Evolutionary conservation across 2,329 filamentous ascomycete genomes (phyloP).

Genomic region (Penicillium sclerotigenum): DNA sequence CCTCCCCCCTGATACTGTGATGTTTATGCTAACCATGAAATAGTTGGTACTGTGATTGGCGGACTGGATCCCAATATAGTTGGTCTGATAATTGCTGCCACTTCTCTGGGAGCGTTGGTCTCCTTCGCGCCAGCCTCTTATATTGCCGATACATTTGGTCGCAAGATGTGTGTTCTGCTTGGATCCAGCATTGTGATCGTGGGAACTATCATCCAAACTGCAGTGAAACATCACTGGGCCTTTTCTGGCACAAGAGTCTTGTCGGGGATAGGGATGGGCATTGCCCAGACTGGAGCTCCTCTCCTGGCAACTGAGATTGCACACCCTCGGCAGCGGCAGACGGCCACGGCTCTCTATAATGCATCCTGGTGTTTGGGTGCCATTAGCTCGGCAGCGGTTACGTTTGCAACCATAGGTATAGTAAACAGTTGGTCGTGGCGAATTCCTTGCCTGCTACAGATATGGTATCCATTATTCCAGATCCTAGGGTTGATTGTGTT

Average conservation of each 20-base stretch:
- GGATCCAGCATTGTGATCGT: slow-evolving; percentile 31
- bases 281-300: slow-evolving; percentile 27
- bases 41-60: slow-evolving; percentile 12
- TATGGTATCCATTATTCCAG: slow-evolving; percentile 47
- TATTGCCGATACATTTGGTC: slow-evolving; percentile 44
- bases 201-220: slow-evolving; percentile 20
- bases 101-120: slow-evolving; percentile 16
- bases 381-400: slow-evolving; percentile 11
- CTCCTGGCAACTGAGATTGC: slow-evolving; percentile 30
- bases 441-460: slow-evolving; percentile 55
- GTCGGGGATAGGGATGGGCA: slow-evolving; percentile 39
- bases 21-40: not conserved
- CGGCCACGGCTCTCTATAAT: slow-evolving; percentile 28
- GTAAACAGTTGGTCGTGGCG: slow-evolving; percentile 49
- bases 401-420: slow-evolving; percentile 14
- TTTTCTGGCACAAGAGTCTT: slow-evolving; percentile 30
- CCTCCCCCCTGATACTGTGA: not conserved
- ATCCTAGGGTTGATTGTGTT: slow-evolving; percentile 48
- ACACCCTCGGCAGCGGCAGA: slow-evolving; percentile 28
- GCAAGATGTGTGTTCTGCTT: slow-evolving; percentile 45
- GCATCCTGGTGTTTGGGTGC: slow-evolving; percentile 19
- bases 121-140: slow-evolving; percentile 21
- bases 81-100: slow-evolving; percentile 18
- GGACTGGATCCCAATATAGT: slow-evolving; percentile 16
- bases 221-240: slow-evolving; percentile 14